A percentile compares a stretch with the other conserved stretches of the same genome.
Evolutionary conservation across 2,329 filamentous ascomycete species (phyloP).

Genomic region (Magnaporthales sp.): DNA sequence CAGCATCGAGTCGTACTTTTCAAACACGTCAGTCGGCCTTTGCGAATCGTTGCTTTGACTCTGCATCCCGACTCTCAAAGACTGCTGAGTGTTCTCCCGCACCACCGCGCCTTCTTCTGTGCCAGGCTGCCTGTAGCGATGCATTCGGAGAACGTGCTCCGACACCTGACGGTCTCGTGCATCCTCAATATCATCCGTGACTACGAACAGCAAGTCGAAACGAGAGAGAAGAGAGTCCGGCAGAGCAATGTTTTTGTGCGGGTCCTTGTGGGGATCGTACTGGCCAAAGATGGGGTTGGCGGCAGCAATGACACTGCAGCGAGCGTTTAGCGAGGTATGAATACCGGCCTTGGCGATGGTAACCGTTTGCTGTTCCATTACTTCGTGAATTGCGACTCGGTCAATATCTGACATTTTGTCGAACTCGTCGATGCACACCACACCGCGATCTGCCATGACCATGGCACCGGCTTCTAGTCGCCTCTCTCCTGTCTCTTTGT

Average conservation of each 20-base stretch:
- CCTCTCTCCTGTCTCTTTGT: conserved; percentile 95
- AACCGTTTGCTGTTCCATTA: conserved; percentile 99
- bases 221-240: conserved; percentile 93
- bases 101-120: conserved; percentile 92
- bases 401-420: conserved; percentile 99
- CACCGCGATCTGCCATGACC: conserved; percentile 93
- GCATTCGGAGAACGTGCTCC: conserved; percentile 95
- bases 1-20: conserved; percentile 94
- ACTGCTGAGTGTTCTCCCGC: conserved; percentile 76
- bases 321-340: conserved; percentile 91
- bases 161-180: conserved; percentile 83
- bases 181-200: conserved; percentile 97
- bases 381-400: conserved; percentile 97
- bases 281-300: conserved; percentile 98
- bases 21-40: conserved; percentile 77
- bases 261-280: conserved; percentile 97
- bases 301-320: conserved; percentile 92
- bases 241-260: conserved; percentile 95
- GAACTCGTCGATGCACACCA: conserved; percentile 98
- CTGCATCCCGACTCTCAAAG: conserved; percentile 79
- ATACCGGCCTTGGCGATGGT: conserved; percentile 98
- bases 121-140: conserved; percentile 85
- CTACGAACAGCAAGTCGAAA: conserved; percentile 96
- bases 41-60: conserved; percentile 60
- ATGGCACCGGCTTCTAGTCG: conserved; percentile 95